Base-by-base conservation (phyloP, 345 rosid species). In the Ceriops decandra region DNA sequence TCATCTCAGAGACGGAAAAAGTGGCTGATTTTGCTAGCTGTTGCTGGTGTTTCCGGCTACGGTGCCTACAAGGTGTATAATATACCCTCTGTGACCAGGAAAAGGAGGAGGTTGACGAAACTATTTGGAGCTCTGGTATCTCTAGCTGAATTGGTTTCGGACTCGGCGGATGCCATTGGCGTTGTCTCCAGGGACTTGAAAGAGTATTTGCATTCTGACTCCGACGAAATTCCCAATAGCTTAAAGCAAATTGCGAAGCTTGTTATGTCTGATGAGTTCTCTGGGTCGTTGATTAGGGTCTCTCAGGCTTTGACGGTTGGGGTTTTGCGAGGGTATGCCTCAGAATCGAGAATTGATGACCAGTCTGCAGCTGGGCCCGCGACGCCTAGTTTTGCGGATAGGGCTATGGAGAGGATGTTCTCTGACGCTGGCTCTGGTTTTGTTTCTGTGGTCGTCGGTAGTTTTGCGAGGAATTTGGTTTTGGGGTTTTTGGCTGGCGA, bases 401-500 rank as follows among this genome's bases (percentile, higher is more conserved):
- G 65, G 80, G 84, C 87, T 20, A 79, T 85, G 80, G 96, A 92
- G 52, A 86, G 77, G 85, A 65, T 89, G 68, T 83, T 90, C 64
- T 88, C 99, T 1, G 60, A 80, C 6, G 74, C 88, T 19, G 99
- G 97, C 31, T 66, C 88, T 65, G 99, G 98, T 2, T 92, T 95
- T 77, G 83, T 86, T 52, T 95, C 99, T 0, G 88, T 82, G 30
- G 83, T 95, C 24, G 87, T 86, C 22, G 97, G 97, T 79, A 95
- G 97, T 76, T 90, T 95, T 77, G 97, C 99, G 2, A 85, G 80
- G 85, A 95, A 90, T 83, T 80, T 95, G 74, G 95, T 90, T 53
- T 70, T 90, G 82, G 99, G 96, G 1, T 89, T 87, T 74, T 84
- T 83, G 80, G 73, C 93, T 0, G 66, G 47, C 35, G 79, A 77